Percentiles rank a stretch among this genome's conserved stretches.
phyloP scores from a whole-genome alignment of 192 early-diverging fungal species.

The Backusella westeae region DNA sequence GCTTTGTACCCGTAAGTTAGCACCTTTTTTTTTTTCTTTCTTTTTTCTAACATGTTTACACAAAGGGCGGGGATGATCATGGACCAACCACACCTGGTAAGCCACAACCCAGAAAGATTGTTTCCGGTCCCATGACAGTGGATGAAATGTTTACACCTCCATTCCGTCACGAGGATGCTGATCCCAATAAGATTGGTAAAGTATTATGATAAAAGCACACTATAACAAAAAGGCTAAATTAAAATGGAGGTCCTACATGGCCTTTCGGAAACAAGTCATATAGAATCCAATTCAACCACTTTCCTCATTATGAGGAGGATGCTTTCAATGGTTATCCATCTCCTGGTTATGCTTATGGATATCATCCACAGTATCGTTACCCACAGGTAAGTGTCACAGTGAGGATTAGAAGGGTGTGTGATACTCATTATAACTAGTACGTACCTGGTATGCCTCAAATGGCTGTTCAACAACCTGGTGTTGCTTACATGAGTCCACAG shows the following conservation, averaged over 20 bases:
- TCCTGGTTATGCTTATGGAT: slow-evolving; percentile 39
- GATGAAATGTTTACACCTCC: slow-evolving; percentile 37
- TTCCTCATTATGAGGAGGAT: slow-evolving; percentile 49
- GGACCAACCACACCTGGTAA: neutral
- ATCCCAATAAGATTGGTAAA: slow-evolving; percentile 43
- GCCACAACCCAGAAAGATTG: neutral
- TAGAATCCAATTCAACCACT: slow-evolving; percentile 49
- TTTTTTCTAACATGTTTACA: neutral
- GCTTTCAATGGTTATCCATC: slow-evolving; percentile 37
- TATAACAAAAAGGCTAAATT: neutral
- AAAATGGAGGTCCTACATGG: slow-evolving; percentile 50
- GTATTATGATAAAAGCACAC: neutral
- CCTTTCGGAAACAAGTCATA: slow-evolving; percentile 52
- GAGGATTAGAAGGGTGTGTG: neutral
- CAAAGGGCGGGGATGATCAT: slow-evolving; percentile 12
- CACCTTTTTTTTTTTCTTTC: neutral
- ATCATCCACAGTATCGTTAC: slow-evolving; percentile 41
- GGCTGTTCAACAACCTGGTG: slow-evolving; percentile 42
- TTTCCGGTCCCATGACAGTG: slow-evolving; percentile 24
- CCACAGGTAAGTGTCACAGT: slow-evolving; percentile 27
- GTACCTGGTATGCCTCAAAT: slow-evolving; percentile 46
- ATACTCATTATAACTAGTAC: neutral
- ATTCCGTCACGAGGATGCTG: slow-evolving; percentile 41
- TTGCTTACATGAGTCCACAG: slow-evolving; percentile 46
- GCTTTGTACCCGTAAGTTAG: slow-evolving; percentile 64